Evolutionary conservation across 2,329 filamentous ascomycete species (phyloP), one percentile per base, ranked within the genome.

Genomic region (Neurospora sp.): DNA sequence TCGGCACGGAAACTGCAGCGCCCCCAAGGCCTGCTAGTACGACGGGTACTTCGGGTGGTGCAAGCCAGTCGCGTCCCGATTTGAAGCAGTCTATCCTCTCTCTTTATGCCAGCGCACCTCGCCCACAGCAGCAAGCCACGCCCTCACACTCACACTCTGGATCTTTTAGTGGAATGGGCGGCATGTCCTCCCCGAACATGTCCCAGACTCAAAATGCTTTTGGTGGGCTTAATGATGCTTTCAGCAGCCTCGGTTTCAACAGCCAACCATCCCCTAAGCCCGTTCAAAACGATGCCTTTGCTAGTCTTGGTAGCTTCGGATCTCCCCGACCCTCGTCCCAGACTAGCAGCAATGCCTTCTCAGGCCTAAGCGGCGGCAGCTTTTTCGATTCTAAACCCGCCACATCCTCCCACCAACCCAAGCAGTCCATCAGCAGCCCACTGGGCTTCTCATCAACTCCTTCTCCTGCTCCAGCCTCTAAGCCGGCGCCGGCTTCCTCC

Each of bases 1-100:
- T 99, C 72, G 93, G 93, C 43, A 89, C 89, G 68, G 81, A 88
- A 39, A 83, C 90, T 52, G 84, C 90, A 42, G 85, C 91, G 10
- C 88, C 93, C n/a, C 89, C 90, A 68, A 87, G 93, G 68, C 92
- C 94, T n/a, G 88, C 92, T 6, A 97, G 93, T 81, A 93, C 93
- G 23, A 87, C 90, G 4, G 89, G 90, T 19, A 87, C 89, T 13
- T 82, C 87, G 66, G 85, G 86, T 5, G 79, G 85, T 3, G 84
- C 84, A 19, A 85, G 86, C 13, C 90, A 92, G 75, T 96, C 93
- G 66, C 87, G 96, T 72, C 94, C 95, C 2, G 96, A 99, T 78
- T 84, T 99, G 71, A 99, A 99, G 81, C 95, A 97, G 80, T 98
- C 95, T 2, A 99, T 99, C 72, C 82, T 99, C 67, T 99, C 96